phyloP scores from a whole-genome alignment of 1,284 basidiomycete species.

The Peniophora sp. region DNA sequence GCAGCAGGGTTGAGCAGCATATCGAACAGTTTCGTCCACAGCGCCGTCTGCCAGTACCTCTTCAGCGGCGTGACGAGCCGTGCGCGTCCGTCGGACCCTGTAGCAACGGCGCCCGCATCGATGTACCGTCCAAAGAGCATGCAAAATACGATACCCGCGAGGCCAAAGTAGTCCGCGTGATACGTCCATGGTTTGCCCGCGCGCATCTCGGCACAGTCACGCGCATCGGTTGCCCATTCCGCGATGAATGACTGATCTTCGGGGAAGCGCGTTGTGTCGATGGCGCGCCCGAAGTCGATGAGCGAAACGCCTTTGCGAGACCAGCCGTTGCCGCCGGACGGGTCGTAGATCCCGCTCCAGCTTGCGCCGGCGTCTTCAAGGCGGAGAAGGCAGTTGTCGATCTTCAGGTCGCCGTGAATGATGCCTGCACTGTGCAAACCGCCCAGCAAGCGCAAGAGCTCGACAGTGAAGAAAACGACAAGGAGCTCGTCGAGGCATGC shows the following conservation, averaged over 20 bases:
- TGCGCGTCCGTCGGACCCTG: constrained; percentile 33
- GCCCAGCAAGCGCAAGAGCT: constrained; percentile 81
- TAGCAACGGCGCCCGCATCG: constrained; percentile 51
- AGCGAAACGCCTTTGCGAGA: constrained; percentile 80
- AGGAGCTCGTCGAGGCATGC: constrained; percentile 89
- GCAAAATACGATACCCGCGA: constrained; percentile 90
- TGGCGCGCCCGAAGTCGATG: constrained; percentile 94
- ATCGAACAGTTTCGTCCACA: constrained; percentile 86
- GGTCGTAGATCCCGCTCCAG: constrained; percentile 74
- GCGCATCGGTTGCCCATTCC: constrained; percentile 83
- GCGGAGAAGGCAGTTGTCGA: constrained; percentile 95
- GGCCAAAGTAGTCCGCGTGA: constrained; percentile 93
- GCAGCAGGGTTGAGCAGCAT: constrained; percentile 74
- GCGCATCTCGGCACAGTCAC: constrained; percentile 89
- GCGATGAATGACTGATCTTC: constrained; percentile 73
- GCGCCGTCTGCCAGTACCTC: constrained; percentile 89
- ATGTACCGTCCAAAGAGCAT: constrained; percentile 97
- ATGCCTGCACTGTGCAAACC: constrained; percentile 76
- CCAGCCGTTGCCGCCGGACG: constrained; percentile 81
- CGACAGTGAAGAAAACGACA: constrained; percentile 92
- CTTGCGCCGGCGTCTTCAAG: constrained; percentile 68
- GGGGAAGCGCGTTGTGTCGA: constrained; percentile 81
- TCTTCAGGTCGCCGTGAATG: constrained; percentile 98
- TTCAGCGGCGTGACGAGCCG: constrained; percentile 78
- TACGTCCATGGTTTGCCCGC: constrained; percentile 83